These are phyloP conservation scores for Colletotrichum orbiculare DNA, from an alignment of 2,329 filamentous ascomycete species.

Conservation along the genomic window DNA sequence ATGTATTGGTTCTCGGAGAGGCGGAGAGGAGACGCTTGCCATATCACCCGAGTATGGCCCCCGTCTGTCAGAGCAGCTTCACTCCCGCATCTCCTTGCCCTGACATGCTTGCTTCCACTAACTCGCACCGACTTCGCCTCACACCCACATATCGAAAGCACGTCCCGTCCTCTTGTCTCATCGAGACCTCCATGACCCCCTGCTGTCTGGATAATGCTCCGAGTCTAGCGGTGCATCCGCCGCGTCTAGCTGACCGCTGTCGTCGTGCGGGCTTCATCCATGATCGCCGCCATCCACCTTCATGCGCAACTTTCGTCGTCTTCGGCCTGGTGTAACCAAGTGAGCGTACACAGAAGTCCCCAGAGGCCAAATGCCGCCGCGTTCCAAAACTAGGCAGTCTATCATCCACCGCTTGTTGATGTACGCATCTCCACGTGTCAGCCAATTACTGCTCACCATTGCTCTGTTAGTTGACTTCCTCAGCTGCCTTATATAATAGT, in stretches of 20 bases:
- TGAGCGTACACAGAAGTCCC: too few species aligned
- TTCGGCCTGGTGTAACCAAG: too few species aligned
- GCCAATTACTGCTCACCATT: conserved; percentile 13
- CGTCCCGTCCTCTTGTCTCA: conserved; percentile 13
- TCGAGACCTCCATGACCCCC: conserved; percentile 21
- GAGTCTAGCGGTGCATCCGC: neutral
- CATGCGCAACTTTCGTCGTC: conserved; percentile 9
- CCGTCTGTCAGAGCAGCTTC: too few species aligned
- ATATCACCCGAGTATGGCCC: too few species aligned
- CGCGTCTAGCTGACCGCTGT: neutral
- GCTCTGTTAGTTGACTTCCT: conserved; percentile 9
- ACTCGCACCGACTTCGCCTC: neutral
- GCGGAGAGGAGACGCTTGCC: too few species aligned
- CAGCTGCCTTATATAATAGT: neutral
- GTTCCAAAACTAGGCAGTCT: conserved; percentile 8
- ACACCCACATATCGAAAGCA: conserved; percentile 3
- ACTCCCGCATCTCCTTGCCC: too few species aligned
- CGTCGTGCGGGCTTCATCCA: conserved; percentile 19
- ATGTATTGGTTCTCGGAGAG: too few species aligned
- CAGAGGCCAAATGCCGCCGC: too few species aligned
- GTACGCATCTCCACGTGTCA: conserved; percentile 27
- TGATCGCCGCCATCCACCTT: conserved; percentile 16
- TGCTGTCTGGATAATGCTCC: conserved; percentile 18
- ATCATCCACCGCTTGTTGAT: conserved; percentile 8
- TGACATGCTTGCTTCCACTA: too few species aligned